Evolutionary conservation across 2,329 filamentous ascomycete species (phyloP), one percentile per base, ranked within the genome.

Genomic region (Aureobasidium musti): DNA sequence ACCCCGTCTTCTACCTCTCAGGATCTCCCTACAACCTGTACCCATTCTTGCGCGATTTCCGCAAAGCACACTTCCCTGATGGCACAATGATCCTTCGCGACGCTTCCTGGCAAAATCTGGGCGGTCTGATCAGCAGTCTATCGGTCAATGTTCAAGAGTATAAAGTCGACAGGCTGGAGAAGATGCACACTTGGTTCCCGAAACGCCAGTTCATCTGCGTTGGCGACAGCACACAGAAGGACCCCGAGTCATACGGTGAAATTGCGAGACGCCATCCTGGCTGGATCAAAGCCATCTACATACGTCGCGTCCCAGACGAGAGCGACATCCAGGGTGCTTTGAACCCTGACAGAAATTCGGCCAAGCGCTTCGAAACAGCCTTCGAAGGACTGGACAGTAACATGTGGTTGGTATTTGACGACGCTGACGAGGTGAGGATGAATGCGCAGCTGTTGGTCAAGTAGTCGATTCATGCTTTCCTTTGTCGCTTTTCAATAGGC

Each of bases 11-110:
- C 81, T 98, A 98, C 77, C 85, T 98, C 54, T 96, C 91, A 0
- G 93, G 94, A 0, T 96, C 92, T 0, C 94, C 94, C 0, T 97
- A 97, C 81, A 97, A 96, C 72, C 85, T 98, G 11, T 97, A 97
- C 74, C 90, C 91, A 0, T 95, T 97, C 78, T 83, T 98, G 28
- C 88, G 85, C 66, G 77, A 83, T 0, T 98, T 98, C 78, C 83
- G 92, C 41, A 80, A 88, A 64, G 75, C 82, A 1, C 80, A 90
- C 77, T 98, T 89, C 74, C 91, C 90, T 0, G 84, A 84, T 2
- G 94, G 94, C 13, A 91, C 91, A 28, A 83, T 97, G 69, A 86
- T 97, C 41, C 84, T 98, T 7, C 89, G 94, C 45, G 92, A 97
- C 73, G 88, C 89, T 10, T 91, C 88, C 65, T 96, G 91, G 91